Percentiles rank a stretch among this genome's conserved stretches.
Conservation (phyloP, 2,329 filamentous ascomycete genomes). For the Hypoxylon sp. region DNA sequence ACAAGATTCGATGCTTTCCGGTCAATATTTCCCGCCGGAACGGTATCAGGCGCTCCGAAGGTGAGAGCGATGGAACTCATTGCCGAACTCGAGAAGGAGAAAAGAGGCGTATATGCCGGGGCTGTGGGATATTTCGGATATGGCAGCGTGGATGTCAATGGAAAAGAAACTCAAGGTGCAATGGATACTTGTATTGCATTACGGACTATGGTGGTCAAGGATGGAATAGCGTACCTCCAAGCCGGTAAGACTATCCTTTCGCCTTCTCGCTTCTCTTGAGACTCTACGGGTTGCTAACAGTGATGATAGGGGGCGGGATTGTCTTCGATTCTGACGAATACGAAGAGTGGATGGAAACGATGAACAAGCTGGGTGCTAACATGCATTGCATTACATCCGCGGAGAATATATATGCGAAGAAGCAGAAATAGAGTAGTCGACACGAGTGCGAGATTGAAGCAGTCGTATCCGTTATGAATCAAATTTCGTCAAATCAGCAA, state of each 20-base stretch:
- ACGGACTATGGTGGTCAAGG: conserved; percentile 94
- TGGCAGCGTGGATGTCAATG: conserved; percentile 74
- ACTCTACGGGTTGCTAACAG: conserved; percentile 10
- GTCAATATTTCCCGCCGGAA: conserved; percentile 96
- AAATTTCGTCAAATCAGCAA: background rate
- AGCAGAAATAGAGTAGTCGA: conserved; percentile 46
- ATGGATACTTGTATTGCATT: conserved; percentile 90
- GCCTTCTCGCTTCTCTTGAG: background rate
- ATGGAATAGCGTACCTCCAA: conserved; percentile 91
- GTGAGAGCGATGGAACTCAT: conserved; percentile 98
- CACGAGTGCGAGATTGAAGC: background rate
- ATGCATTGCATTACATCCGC: conserved; percentile 89
- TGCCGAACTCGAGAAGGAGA: conserved; percentile 92
- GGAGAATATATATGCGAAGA: conserved; percentile 71
- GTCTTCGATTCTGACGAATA: conserved; percentile 92
- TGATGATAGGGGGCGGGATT: conserved; percentile 77
- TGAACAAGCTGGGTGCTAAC: conserved; percentile 92
- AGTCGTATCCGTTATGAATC: conserved; percentile 5
- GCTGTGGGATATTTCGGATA: conserved; percentile 98
- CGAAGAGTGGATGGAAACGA: conserved; percentile 95
- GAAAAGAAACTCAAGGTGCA: conserved; percentile 77
- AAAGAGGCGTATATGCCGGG: conserved; percentile 93
- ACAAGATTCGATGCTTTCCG: conserved; percentile 96
- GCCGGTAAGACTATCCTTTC: conserved; percentile 61
- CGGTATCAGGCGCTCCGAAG: conserved; percentile 94